A percentile compares a stretch with the other conserved stretches of the same genome.
These are phyloP conservation scores for Hamamelis virginiana DNA, from an alignment of 164 flowering plant species.

Conservation along the genomic window DNA sequence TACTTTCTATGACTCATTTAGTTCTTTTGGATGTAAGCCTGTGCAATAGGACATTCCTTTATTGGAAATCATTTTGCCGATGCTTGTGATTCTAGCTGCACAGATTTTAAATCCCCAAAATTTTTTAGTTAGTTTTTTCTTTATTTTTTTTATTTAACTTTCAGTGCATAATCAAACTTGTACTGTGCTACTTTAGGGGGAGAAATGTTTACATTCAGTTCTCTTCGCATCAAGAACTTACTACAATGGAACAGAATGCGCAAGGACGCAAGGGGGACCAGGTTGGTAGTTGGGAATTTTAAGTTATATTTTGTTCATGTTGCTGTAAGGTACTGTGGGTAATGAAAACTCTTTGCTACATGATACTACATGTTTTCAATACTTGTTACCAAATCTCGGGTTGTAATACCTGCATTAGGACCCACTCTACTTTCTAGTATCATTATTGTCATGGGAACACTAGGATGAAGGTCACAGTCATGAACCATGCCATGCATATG, in stretches of 20 bases:
- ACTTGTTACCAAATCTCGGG: no score
- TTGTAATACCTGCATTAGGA: no score
- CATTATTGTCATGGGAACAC: no score
- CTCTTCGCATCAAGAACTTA: slow-evolving; percentile 96
- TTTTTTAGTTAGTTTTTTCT: neutral
- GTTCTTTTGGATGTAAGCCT: neutral
- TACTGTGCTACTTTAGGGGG: slow-evolving; percentile 49
- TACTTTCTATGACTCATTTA: neutral
- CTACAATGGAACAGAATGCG: slow-evolving; percentile 79
- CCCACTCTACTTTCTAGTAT: no score
- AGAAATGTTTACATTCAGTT: slow-evolving; percentile 95
- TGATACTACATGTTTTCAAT: neutral
- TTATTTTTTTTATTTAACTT: neutral
- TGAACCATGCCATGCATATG: no score
- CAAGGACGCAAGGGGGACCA: slow-evolving; percentile 77
- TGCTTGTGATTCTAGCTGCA: no score
- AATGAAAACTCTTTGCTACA: neutral
- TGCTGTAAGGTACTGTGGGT: no score
- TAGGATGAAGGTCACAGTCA: no score
- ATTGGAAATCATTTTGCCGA: no score
- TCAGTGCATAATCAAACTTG: neutral
- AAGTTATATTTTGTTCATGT: no score
- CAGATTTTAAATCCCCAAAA: neutral
- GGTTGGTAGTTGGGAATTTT: slow-evolving; percentile 43
- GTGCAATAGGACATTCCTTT: no score